phyloP scores from a whole-genome alignment of 2,329 filamentous ascomycete species.

The Fusarium fracticaudum region DNA sequence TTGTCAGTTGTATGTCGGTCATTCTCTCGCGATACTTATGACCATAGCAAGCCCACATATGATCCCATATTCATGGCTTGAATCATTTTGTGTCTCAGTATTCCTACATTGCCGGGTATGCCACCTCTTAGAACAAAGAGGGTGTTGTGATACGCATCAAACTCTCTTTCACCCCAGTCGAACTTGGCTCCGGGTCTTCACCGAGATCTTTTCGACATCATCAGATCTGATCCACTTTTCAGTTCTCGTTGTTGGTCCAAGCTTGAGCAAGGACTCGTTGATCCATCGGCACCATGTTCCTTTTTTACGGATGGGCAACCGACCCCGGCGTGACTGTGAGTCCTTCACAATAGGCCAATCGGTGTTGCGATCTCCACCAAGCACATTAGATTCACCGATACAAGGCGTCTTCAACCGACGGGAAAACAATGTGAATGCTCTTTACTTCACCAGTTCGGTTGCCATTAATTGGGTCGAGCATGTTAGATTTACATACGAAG shows the following conservation, averaged over 20 bases:
- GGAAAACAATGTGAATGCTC: neutral
- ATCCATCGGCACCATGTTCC: conserved; percentile 12
- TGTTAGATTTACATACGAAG: neutral
- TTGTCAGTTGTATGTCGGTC: conserved; percentile 5
- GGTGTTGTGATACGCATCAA: conserved; percentile 18
- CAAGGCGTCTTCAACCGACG: conserved; percentile 31
- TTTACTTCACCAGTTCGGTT: conserved; percentile 1
- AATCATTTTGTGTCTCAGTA: conserved; percentile 1
- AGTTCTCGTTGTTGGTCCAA: conserved; percentile 14
- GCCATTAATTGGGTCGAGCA: neutral
- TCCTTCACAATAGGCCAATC: conserved; percentile 5
- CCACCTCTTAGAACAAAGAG: neutral
- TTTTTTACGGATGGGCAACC: conserved; percentile 11
- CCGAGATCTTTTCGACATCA: conserved; percentile 39
- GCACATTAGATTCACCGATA: conserved; percentile 27
- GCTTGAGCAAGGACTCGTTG: conserved; percentile 13
- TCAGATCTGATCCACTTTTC: conserved; percentile 29
- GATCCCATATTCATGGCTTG: conserved; percentile 27
- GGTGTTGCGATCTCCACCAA: conserved; percentile 1
- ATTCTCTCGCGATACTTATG: conserved; percentile 16
- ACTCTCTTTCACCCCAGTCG: conserved; percentile 1
- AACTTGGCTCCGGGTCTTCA: conserved; percentile 32
- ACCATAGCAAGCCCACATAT: conserved; percentile 21
- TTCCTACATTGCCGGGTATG: neutral
- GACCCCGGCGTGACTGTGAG: conserved; percentile 4